Base-by-base conservation (phyloP, 2,329 filamentous ascomycete genomes). In the Paraphoma sp. region DNA sequence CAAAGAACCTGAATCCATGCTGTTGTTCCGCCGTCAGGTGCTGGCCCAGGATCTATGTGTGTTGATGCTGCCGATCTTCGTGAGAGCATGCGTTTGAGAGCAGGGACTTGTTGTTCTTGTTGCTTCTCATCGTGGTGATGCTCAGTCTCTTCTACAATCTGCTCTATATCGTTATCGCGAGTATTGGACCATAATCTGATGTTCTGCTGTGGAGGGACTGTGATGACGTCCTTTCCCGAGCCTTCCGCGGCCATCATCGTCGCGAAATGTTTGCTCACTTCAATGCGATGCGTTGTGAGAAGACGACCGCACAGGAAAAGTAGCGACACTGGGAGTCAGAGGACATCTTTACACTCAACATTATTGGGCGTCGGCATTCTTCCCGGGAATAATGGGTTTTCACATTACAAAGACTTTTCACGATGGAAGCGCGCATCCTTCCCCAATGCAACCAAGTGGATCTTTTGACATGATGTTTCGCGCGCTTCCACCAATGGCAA, bases 1-100 rank as follows among this genome's bases (percentile, higher is more conserved):
- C 76, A 80, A 10, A 84, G 76, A 1, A 79, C 76, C 64, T 87
- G 85, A 0, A 79, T 73, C 84, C 84, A 87, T n/a, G 85, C 85
- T 31, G 75, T 67, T 29, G 81, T 65, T 1, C 85, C 85, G 7
- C 84, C 84, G 53, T 87, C 69, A 11, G 72, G 72, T 16, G 72
- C 61, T 17, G 71, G 72, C 4, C 69, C 69, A 4, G 68, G 67
- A 40, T 73, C 69, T 44, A 51, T 56, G 50, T 53, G 54, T 30
- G 59, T 57, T 3, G 70, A 69, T 29, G 59, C 63, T 38, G 57
- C 64, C 14, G 70, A 71, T 54, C 54, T 65, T 29, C 68, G 56
- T 7, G 67, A 69, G 4, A 68, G 49, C 5, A 69, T 58, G 45
- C 51, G 59, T n/a, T 65, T 48, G 14, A 72, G 46, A 30, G 49